Conservation (phyloP, 1,284 basidiomycete genomes). For the Amylostereum areolatum region DNA sequence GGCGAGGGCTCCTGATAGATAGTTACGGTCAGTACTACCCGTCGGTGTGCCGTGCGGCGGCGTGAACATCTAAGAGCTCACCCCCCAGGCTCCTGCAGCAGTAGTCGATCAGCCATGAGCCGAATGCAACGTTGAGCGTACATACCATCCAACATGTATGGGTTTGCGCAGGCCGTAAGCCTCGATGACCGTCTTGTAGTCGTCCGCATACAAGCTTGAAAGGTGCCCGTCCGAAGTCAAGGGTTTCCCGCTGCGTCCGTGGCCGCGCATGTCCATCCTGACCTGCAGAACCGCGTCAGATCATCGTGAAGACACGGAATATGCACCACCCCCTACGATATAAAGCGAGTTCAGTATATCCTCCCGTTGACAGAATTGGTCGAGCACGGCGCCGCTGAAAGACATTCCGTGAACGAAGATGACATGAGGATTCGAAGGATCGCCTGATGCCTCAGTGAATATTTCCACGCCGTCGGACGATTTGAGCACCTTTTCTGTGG, state of each 20-base stretch:
- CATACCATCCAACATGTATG: slow-evolving; percentile 22
- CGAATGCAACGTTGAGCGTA: too few species aligned
- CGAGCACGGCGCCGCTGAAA: slow-evolving; percentile 25
- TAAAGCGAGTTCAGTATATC: too few species aligned
- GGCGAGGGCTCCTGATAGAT: too few species aligned
- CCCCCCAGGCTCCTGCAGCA: too few species aligned
- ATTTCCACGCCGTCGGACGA: slow-evolving; percentile 18
- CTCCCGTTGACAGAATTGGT: slow-evolving; percentile 21
- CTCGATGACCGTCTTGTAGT: slow-evolving; percentile 20
- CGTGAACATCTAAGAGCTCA: too few species aligned
- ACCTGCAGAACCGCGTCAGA: too few species aligned
- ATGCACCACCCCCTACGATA: too few species aligned
- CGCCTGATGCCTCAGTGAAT: slow-evolving; percentile 30
- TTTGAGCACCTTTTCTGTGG: not conserved
- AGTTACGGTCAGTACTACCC: too few species aligned
- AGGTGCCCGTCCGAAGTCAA: slow-evolving; percentile 13
- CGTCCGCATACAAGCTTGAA: slow-evolving; percentile 19
- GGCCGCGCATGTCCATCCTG: slow-evolving; percentile 20
- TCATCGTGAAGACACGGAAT: too few species aligned
- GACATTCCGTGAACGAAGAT: slow-evolving; percentile 34
- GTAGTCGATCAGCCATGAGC: too few species aligned
- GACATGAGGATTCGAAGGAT: slow-evolving; percentile 27
- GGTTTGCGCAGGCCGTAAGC: slow-evolving; percentile 19
- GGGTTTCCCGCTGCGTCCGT: slow-evolving; percentile 22
- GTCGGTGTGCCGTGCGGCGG: too few species aligned